Base-by-base conservation (phyloP, 768 basidiomycete genomes). In the Steccherinum ochraceum region DNA sequence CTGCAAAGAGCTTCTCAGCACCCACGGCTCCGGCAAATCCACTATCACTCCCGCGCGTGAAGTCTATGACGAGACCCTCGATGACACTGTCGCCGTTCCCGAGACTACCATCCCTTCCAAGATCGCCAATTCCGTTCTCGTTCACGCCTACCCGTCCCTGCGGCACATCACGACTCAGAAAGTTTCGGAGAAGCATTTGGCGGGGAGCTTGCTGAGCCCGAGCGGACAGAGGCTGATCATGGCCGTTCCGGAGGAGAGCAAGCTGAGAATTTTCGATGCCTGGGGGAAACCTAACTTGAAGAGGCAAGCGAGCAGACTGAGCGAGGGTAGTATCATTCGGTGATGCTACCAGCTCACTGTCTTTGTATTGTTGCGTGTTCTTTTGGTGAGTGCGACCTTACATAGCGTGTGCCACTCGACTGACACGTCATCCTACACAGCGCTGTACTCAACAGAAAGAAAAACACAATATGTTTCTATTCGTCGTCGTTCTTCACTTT, bases 1-100 rank as follows among this genome's bases (percentile, higher is more conserved):
- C 54, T 83, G 83, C 60, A 90, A 89, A 56, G 93, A 95, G 60
- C 67, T 96, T 27, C 67, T 95, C n/a, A 88, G 81, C 40, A 88
- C 89, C 2, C 89, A 93, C 58, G 89, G 79, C 2, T 73, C 72
- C 46, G 78, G 78, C 16, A 58, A 58, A 69, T 51, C 63, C 63
- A 46, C 60, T 53, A 52, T 42, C 44, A 56, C n/a, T 18, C 56
- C 52, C 35, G 46, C 35, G 41, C 54, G 41, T 23, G 46, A 27
- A 30, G 45, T 56, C 43, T 58, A 60, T 13, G 61, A 56, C 30
- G 55, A 61, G 39, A 40, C 3, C 40, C 45, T 11, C 40, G 18
- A 27, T 24, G 16, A 47, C 24, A 10, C 19, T 23, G 40, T 48
- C 27, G 5, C 53, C 1, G 51, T 52, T 24, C 21, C 52, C 11